phyloP scores from a whole-genome alignment of 2,329 filamentous ascomycete genomes.

The Aspergillus unguis region DNA sequence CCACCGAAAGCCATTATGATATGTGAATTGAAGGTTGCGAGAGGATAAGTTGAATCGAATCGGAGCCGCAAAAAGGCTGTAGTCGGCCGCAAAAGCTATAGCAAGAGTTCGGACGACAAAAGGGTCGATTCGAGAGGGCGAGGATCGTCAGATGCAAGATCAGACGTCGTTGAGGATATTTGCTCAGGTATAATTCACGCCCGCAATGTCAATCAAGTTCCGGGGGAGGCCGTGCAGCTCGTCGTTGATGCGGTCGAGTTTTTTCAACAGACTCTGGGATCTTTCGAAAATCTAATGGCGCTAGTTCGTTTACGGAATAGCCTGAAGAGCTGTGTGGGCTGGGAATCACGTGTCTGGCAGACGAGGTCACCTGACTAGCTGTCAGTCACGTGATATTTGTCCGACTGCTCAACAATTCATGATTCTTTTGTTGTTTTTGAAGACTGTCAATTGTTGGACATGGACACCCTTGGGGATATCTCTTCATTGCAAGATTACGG shows the following conservation, averaged over 20 bases:
- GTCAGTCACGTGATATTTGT: not conserved
- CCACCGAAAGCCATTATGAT: constrained; percentile 36
- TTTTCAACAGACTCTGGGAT: constrained; percentile 38
- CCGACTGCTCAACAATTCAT: no score
- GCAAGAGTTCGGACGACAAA: constrained; percentile 10
- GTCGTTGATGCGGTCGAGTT: constrained; percentile 40
- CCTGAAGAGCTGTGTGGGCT: constrained; percentile 17
- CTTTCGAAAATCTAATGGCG: constrained; percentile 39
- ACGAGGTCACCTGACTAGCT: not conserved
- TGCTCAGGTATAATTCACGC: constrained; percentile 21
- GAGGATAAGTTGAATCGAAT: constrained; percentile 4
- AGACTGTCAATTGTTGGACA: no score
- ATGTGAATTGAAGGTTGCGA: constrained; percentile 12
- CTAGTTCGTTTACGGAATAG: constrained; percentile 30
- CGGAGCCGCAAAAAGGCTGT: constrained; percentile 14
- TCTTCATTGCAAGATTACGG: no score
- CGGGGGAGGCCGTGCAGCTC: constrained; percentile 34
- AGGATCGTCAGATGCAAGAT: not conserved
- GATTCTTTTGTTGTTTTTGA: no score
- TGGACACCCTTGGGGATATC: no score
- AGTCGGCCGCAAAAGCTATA: constrained; percentile 3
- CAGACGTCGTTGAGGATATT: not conserved
- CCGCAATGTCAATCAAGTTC: constrained; percentile 27
- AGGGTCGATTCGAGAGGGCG: constrained; percentile 10
- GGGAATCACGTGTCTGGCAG: constrained; percentile 26